These are phyloP conservation scores for Sorghum bicolor DNA, from an alignment of 176 grass and related monocot genomes.

Conservation along the genomic window DNA sequence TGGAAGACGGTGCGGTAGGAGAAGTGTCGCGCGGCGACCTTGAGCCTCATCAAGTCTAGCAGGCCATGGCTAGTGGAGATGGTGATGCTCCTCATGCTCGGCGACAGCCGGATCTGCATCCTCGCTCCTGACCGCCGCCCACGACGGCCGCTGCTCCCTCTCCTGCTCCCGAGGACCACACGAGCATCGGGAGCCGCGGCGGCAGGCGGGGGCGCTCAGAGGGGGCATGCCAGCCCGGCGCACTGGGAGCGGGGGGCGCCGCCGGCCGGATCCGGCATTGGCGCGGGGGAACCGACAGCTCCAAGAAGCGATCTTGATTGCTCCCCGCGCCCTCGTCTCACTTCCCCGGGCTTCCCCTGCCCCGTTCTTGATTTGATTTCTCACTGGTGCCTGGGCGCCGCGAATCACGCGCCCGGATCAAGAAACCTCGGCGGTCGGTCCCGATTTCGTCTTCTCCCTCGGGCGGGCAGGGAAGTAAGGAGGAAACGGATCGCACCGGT, in stretches of 20 bases:
- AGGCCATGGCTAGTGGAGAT: slow-evolving; percentile 90
- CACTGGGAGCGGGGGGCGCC: neutral
- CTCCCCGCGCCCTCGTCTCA: neutral
- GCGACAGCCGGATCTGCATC: slow-evolving; percentile 99
- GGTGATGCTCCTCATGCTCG: slow-evolving; percentile 98
- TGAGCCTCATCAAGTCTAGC: slow-evolving; percentile 90
- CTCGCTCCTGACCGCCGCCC: slow-evolving; percentile 32
- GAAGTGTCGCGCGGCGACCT: slow-evolving; percentile 75
- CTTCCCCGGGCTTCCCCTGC: neutral
- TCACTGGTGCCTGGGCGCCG: neutral
- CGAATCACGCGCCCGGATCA: slow-evolving; percentile 9
- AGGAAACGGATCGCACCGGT: neutral
- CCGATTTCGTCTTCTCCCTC: neutral
- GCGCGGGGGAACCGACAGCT: neutral
- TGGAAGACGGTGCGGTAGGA: slow-evolving; percentile 97
- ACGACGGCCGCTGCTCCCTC: slow-evolving; percentile 6
- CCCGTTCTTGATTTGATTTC: neutral
- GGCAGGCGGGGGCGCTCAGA: slow-evolving; percentile 20
- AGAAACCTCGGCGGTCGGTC: neutral
- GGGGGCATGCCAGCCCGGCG: slow-evolving; percentile 31
- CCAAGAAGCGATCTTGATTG: neutral
- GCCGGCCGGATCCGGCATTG: slow-evolving; percentile 78
- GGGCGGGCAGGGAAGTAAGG: neutral
- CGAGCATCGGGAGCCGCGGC: slow-evolving; percentile 25
- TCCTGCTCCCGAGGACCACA: neutral